These are phyloP conservation scores for Grifola frondosa DNA, from an alignment of 1,284 basidiomycete genomes.

Conservation along the genomic window DNA sequence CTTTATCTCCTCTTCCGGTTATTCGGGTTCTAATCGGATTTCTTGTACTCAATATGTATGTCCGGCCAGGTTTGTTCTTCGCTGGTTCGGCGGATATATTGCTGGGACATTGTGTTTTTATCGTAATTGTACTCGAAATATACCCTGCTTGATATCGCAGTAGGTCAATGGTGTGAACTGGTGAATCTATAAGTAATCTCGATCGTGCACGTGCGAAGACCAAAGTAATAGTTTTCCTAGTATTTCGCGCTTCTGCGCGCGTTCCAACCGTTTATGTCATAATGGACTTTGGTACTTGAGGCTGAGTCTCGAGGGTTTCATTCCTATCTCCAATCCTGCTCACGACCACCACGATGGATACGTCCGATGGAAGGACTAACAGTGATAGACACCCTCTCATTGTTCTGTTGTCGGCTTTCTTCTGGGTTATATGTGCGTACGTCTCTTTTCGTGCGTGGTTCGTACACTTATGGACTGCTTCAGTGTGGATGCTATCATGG, in stretches of 20 bases:
- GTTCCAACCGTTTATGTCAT: no score
- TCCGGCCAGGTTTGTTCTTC: conserved; percentile 40
- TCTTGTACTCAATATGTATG: conserved; percentile 22
- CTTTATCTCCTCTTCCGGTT: conserved; percentile 78
- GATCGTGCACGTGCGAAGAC: no score
- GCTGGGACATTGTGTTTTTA: no score
- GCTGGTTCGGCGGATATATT: conserved; percentile 1
- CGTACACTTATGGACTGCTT: background rate
- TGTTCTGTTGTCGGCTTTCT: conserved; percentile 77
- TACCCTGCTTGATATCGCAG: no score
- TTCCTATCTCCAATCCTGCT: no score
- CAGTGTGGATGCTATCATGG: conserved; percentile 83
- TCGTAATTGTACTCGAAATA: no score
- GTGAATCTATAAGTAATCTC: no score
- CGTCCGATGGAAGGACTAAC: conserved; percentile 6
- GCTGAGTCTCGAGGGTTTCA: no score
- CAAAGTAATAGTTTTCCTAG: no score
- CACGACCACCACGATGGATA: conserved; percentile 15
- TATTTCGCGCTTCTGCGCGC: no score
- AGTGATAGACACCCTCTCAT: conserved; percentile 60
- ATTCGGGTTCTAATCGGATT: conserved; percentile 44
- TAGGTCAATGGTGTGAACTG: no score
- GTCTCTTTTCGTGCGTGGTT: background rate
- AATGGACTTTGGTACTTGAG: no score
- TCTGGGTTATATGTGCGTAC: conserved; percentile 76